Conservation (phyloP, 2,329 filamentous ascomycete species). For the Paecilomyces formosus region DNA sequence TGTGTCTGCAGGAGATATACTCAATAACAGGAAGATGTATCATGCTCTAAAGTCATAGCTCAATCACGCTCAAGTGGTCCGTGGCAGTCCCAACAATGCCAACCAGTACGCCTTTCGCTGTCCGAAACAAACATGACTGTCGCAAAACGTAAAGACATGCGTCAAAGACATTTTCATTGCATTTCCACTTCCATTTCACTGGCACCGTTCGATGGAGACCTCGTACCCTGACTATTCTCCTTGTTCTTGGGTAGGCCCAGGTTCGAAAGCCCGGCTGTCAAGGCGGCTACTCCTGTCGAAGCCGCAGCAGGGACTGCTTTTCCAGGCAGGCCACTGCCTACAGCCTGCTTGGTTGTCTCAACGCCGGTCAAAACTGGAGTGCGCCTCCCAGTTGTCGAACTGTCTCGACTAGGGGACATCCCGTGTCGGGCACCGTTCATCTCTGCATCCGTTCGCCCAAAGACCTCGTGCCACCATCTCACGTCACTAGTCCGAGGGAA, state of each 20-base stretch:
- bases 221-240: conserved; percentile 18
- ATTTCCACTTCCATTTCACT: conserved; percentile 44
- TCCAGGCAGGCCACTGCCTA: conserved; percentile 37
- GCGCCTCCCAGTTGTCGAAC: conserved; percentile 20
- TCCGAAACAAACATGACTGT: conserved; percentile 1
- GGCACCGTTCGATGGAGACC: conserved; percentile 13
- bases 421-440: conserved; percentile 70
- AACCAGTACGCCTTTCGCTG: background rate
- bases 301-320: conserved; percentile 20
- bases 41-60: background rate
- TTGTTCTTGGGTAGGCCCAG: conserved; percentile 32
- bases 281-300: conserved; percentile 29
- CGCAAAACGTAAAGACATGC: background rate
- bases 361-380: conserved; percentile 52
- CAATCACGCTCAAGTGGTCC: background rate
- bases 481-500: conserved; percentile 70
- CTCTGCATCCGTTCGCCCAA: conserved; percentile 78
- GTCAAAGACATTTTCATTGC: conserved; percentile 27
- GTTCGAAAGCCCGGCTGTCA: conserved; percentile 41
- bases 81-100: background rate
- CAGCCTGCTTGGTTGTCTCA: conserved; percentile 50
- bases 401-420: conserved; percentile 22
- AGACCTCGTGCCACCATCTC: conserved; percentile 90
- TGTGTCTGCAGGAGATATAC: background rate
- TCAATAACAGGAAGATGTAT: background rate